Conservation (phyloP, 495 filamentous ascomycete species). For the Penicillium cinerascens region DNA sequence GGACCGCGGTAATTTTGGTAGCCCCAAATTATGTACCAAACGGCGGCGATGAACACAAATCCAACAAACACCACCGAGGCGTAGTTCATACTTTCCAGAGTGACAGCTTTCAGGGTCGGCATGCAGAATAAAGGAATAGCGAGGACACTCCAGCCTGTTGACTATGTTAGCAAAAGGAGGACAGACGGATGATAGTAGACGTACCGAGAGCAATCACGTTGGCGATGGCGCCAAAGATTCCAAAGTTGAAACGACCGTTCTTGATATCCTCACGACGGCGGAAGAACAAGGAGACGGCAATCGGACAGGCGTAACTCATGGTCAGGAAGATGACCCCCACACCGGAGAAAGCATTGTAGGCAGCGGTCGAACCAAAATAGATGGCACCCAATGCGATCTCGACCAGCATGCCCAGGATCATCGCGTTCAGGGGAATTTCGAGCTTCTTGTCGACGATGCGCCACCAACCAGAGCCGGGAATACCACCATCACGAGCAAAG, state of each 20-base stretch:
- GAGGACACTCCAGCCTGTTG: constrained; percentile 53
- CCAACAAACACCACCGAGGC: constrained; percentile 57
- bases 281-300: constrained; percentile 49
- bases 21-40: constrained; percentile 63
- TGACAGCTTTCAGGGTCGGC: constrained; percentile 36
- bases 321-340: constrained; percentile 57
- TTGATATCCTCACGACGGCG: constrained; percentile 49
- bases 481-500: constrained; percentile 59
- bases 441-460: constrained; percentile 45
- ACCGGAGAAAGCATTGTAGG: constrained; percentile 59
- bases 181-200: constrained; percentile 14
- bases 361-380: constrained; percentile 54
- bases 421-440: constrained; percentile 50
- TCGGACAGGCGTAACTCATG: constrained; percentile 51
- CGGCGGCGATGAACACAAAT: constrained; percentile 46
- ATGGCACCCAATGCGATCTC: constrained; percentile 53
- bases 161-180: constrained; percentile 10
- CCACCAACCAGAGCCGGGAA: constrained; percentile 60
- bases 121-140: constrained; percentile 53
- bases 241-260: constrained; percentile 54
- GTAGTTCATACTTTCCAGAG: constrained; percentile 47
- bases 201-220: constrained; percentile 54
- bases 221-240: constrained; percentile 50
- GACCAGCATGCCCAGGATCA: constrained; percentile 47
- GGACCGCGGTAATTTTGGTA: constrained; percentile 33